phyloP scores from a whole-genome alignment of 2,329 filamentous ascomycete species.

The Shiraia sp. region DNA sequence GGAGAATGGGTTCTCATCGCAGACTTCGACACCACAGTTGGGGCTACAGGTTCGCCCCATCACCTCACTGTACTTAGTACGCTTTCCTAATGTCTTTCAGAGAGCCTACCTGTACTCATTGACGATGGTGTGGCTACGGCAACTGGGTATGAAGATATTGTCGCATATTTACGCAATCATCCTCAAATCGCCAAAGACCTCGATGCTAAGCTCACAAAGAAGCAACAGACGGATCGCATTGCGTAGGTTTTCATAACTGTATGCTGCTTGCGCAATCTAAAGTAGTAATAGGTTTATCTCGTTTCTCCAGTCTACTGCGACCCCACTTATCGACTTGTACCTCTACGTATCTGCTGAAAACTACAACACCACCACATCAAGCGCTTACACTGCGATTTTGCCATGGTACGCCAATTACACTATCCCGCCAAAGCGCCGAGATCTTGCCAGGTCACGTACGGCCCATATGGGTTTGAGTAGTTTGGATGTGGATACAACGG shows the following conservation, averaged over 20 bases:
- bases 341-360: constrained; percentile 91
- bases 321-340: constrained; percentile 78
- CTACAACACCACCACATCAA: constrained; percentile 76
- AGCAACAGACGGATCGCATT: constrained; percentile 49
- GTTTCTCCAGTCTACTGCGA: constrained; percentile 75
- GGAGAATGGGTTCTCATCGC: constrained; percentile 49
- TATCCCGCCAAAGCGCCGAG: constrained; percentile 72
- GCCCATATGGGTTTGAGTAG: constrained; percentile 52
- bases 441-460: constrained; percentile 70
- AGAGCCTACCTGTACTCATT: constrained; percentile 61
- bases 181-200: constrained; percentile 29
- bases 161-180: constrained; percentile 56
- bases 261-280: constrained; percentile 1
- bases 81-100: constrained; percentile 38
- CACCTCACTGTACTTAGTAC: constrained; percentile 2
- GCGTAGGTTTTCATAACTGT: constrained; percentile 25
- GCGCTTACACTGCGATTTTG: constrained; percentile 78
- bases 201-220: constrained; percentile 31
- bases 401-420: constrained; percentile 89
- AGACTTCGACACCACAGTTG: constrained; percentile 66
- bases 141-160: constrained; percentile 65
- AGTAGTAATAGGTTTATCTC: constrained; percentile 52
- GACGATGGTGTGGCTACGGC: constrained; percentile 58
- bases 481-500: constrained; percentile 50
- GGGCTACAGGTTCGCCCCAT: constrained; percentile 58